Evolutionary conservation across 2,329 filamentous ascomycete genomes (phyloP), one percentile per base, ranked within the genome.

Genomic region (Talaromyces sp.): DNA sequence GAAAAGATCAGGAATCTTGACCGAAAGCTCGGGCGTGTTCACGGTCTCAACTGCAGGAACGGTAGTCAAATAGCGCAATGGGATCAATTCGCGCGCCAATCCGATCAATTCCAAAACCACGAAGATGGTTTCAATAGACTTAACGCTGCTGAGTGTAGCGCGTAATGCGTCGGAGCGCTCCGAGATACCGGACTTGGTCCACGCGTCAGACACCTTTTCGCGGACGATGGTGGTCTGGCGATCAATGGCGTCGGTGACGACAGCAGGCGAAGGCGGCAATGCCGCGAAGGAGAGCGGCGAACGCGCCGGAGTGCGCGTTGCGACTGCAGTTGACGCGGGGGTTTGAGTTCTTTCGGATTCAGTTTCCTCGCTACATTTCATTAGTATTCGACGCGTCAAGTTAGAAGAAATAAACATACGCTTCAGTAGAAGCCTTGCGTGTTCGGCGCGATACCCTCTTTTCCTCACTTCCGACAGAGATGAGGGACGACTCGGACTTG

Each of bases 1-100:
- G 77, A 95, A 96, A 70, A 96, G 82, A 76, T 98, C 91, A 0
- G 93, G 92, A 22, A 95, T 78, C 71, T 86, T 84, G 67, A 96
- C 82, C 2, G 87, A 81, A 68, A 86, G 83, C 67, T 86, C 84
- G 7, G 82, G 79, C 14, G 85, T 85, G 64, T 83, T 82, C 24
- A 91, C 76, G 22, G 82, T 75, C 13, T 77, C 70, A 62, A 90
- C 76, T 35, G 88, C 83, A 5, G 91, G 90, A 60, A 93, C 82
- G 65, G 90, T 89, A 74, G 93, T 89, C 67, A 90, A 85, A 74
- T 90, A 91, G 70, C 85, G 84, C 74, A 89, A 85, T 31, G 90
- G 85, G 6, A 97, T 82, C 62, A 96, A 81, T 74, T 90, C 87
- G 58, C 81, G 82, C 68, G 91, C 86, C 67, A 98, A 81, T 69